Conservation (phyloP, 805 yeast genomes). For the Lipomyces starkeyi region DNA sequence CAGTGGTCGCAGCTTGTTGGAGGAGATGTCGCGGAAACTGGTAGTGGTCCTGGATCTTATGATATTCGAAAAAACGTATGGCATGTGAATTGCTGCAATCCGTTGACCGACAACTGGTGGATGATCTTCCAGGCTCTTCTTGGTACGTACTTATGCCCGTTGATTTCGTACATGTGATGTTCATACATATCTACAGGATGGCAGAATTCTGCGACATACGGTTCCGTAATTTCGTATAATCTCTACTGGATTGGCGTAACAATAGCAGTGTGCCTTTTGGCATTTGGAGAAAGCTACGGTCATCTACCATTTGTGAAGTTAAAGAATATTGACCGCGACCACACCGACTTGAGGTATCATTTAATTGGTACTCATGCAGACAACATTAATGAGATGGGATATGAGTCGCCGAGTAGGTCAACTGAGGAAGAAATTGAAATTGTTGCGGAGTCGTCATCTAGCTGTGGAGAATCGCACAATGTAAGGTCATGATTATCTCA, state of each 20-base stretch:
- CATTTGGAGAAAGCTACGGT: slow-evolving; percentile 80
- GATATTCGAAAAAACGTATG: slow-evolving; percentile 79
- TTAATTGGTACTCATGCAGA: not conserved
- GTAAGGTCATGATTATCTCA: not conserved
- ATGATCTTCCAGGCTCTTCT: slow-evolving; percentile 91
- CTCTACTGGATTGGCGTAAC: slow-evolving; percentile 80
- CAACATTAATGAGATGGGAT: not conserved
- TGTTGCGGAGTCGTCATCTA: not conserved
- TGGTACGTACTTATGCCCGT: slow-evolving; percentile 51
- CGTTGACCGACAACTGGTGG: slow-evolving; percentile 92
- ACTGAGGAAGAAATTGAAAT: not conserved
- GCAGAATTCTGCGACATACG: slow-evolving; percentile 95
- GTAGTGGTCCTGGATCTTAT: slow-evolving; percentile 95
- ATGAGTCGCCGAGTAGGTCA: not conserved
- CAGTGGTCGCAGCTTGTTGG: slow-evolving; percentile 71
- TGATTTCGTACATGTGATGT: not conserved
- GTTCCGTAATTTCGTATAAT: slow-evolving; percentile 86
- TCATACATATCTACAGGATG: slow-evolving; percentile 55
- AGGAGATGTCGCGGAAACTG: slow-evolving; percentile 93
- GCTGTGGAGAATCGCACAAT: not conserved
- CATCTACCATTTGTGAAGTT: not conserved
- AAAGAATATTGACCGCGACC: not conserved
- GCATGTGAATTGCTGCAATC: slow-evolving; percentile 98
- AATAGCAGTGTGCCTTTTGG: slow-evolving; percentile 60
- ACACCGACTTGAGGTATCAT: not conserved